Evolutionary conservation across 495 filamentous ascomycete species (phyloP).

Genomic region (Clohesyomyces aquaticus): DNA sequence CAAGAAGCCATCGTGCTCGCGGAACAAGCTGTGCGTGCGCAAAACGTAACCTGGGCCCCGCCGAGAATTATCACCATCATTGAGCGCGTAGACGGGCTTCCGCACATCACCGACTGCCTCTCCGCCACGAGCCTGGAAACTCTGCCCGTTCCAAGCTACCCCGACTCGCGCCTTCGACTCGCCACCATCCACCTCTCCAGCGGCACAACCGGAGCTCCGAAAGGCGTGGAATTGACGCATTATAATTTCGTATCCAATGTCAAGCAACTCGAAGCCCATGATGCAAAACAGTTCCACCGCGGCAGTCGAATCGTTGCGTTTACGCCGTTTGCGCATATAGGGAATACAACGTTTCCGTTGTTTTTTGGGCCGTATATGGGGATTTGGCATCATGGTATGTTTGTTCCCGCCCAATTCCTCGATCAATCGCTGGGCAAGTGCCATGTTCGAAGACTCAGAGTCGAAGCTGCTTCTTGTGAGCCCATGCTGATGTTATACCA

Average conservation of each 20-base stretch:
- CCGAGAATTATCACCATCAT: constrained; percentile 26
- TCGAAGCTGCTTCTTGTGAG: too few species aligned
- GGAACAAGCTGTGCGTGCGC: background rate
- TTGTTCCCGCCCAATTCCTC: background rate
- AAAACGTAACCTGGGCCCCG: background rate
- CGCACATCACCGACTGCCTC: constrained; percentile 21
- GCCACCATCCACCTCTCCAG: constrained; percentile 25
- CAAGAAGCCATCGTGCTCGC: constrained; percentile 24
- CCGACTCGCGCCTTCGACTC: constrained; percentile 31
- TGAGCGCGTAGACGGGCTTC: constrained; percentile 2
- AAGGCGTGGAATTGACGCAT: constrained; percentile 35
- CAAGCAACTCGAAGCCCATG: constrained; percentile 45
- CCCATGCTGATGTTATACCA: too few species aligned
- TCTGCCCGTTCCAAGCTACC: constrained; percentile 49
- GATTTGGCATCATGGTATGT: constrained; percentile 24
- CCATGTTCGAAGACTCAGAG: too few species aligned
- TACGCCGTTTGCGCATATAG: constrained; percentile 50
- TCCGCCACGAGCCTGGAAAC: constrained; percentile 29
- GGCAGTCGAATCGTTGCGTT: constrained; percentile 44
- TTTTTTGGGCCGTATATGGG: constrained; percentile 37
- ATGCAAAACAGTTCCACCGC: constrained; percentile 42
- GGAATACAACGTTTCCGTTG: constrained; percentile 47
- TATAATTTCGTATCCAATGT: constrained; percentile 37
- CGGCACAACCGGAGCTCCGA: constrained; percentile 36
- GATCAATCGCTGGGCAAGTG: too few species aligned